phyloP scores from a whole-genome alignment of 352 stramenopile species.

The Globisporangium polare region DNA sequence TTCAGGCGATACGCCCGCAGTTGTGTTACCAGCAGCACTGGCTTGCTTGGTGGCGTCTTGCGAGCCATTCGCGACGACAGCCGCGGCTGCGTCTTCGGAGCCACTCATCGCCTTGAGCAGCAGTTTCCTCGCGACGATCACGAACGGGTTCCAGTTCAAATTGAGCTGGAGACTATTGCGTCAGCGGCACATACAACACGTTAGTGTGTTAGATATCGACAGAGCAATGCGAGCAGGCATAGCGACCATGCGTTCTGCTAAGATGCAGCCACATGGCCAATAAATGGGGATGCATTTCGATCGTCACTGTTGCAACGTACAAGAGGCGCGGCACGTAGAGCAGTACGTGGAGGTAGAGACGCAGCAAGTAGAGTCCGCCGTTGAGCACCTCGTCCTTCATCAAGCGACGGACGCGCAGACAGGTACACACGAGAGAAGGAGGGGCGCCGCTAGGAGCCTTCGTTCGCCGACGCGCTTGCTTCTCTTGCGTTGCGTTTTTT shows the following conservation, averaged over 20 bases:
- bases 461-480: neutral
- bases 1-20: neutral
- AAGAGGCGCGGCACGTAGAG: constrained; percentile 66
- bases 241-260: too few species aligned
- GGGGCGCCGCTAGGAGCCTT: neutral
- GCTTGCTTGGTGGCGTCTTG: constrained; percentile 1
- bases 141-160: constrained; percentile 63
- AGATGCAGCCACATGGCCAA: neutral
- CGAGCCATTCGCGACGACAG: neutral
- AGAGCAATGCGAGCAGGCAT: neutral
- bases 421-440: neutral
- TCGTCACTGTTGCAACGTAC: too few species aligned
- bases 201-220: neutral
- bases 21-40: neutral
- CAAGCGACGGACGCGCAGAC: neutral
- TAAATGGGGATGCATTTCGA: too few species aligned
- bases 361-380: constrained; percentile 45
- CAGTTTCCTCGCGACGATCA: constrained; percentile 39
- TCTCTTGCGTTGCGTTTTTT: neutral
- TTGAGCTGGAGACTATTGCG: constrained; percentile 45
- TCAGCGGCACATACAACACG: neutral
- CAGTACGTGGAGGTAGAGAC: constrained; percentile 53
- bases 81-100: constrained; percentile 2
- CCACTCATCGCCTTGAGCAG: constrained; percentile 24
- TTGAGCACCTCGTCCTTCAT: constrained; percentile 25